These are phyloP conservation scores for Botrytis sinoallii DNA, from an alignment of 2,329 filamentous ascomycete genomes.

Conservation along the genomic window DNA sequence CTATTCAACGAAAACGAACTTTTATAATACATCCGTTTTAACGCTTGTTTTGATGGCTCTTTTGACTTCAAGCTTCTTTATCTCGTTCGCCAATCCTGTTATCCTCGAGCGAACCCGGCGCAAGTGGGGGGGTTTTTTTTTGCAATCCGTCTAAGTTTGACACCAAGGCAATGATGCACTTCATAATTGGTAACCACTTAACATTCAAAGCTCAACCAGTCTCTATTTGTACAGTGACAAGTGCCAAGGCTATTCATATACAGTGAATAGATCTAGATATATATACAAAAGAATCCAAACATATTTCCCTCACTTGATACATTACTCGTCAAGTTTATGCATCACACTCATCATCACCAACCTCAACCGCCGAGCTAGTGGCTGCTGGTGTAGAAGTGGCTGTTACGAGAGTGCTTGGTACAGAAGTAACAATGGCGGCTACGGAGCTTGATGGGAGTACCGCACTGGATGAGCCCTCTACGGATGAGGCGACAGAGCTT, in stretches of 20 bases:
- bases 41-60: background rate
- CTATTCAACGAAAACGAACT: background rate
- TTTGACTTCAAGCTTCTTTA: background rate
- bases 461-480: background rate
- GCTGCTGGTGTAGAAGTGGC: background rate
- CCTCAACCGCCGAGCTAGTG: background rate
- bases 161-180: background rate
- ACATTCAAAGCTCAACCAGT: background rate
- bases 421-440: background rate
- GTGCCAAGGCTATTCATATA: background rate
- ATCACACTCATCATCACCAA: conserved; percentile 9
- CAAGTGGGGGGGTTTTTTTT: background rate
- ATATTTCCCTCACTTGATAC: background rate
- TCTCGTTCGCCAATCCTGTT: background rate
- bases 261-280: conserved; percentile 1
- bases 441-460: background rate
- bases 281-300: conserved; percentile 13
- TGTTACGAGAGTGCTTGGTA: background rate
- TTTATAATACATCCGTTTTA: background rate
- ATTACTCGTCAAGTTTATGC: background rate
- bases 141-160: background rate
- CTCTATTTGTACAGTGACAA: background rate
- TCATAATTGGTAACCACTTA: background rate
- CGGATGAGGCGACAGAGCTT: background rate
- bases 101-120: background rate